Evolutionary conservation across 345 rosid species (phyloP).

Genomic region (Ceriops zippeliana): DNA sequence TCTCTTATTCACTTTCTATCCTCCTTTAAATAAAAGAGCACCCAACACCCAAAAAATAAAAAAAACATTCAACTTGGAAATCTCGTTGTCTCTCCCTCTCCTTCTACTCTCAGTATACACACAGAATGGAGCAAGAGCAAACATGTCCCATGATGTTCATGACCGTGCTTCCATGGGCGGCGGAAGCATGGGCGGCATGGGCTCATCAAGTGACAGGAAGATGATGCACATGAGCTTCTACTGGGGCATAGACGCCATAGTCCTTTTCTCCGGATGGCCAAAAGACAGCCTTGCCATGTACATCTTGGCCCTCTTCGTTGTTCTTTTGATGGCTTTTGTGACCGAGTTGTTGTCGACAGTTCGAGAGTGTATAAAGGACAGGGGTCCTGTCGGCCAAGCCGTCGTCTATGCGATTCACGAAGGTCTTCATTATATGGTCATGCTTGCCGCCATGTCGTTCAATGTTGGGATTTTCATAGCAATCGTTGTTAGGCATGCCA

Average conservation of each 20-base stretch:
- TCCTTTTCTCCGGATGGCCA: conserved; percentile 43
- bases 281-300: conserved; percentile 32
- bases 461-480: conserved; percentile 44
- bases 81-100: neutral
- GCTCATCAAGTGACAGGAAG: conserved; percentile 24
- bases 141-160: neutral
- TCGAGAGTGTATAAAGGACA: neutral
- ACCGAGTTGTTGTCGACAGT: conserved; percentile 8
- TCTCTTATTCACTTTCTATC: neutral
- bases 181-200: conserved; percentile 11
- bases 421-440: conserved; percentile 42
- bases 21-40: conserved; percentile 4
- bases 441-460: conserved; percentile 49
- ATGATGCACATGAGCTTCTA: conserved; percentile 38
- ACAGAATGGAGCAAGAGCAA: too few species aligned
- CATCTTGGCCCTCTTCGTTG: conserved; percentile 13
- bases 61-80: neutral
- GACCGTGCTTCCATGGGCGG: conserved; percentile 17
- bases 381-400: neutral
- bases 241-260: conserved; percentile 40
- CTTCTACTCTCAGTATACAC: neutral
- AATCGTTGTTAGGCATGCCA: conserved; percentile 34
- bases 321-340: conserved; percentile 11
- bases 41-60: neutral
- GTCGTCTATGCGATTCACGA: conserved; percentile 23